These are phyloP conservation scores for Calonectria hawksworthii DNA, from an alignment of 2,329 filamentous ascomycete genomes.

Conservation along the genomic window DNA sequence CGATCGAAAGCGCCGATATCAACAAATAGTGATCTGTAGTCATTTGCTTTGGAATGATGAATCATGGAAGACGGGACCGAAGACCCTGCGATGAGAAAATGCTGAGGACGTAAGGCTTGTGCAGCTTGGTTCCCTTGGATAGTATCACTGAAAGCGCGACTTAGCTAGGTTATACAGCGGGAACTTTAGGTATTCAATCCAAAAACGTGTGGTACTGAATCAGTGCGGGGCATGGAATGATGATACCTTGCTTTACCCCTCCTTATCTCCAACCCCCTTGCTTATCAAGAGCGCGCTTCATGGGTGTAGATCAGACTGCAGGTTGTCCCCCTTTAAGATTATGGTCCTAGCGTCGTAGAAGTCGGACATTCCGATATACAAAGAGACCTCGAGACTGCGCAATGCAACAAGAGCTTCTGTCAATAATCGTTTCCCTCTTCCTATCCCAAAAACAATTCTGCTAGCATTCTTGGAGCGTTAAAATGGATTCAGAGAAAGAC, in stretches of 20 bases:
- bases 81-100: background rate
- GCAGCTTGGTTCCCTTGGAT: background rate
- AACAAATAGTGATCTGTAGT: background rate
- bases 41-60: background rate
- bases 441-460: background rate
- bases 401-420: background rate
- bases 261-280: background rate
- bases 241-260: background rate
- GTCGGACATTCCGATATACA: background rate
- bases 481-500: background rate
- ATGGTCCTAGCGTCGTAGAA: background rate
- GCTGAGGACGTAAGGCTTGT: background rate
- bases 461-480: background rate
- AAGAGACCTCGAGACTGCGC: background rate
- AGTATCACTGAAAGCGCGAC: no score
- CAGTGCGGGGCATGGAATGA: background rate
- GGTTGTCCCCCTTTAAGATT: background rate
- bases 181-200: background rate
- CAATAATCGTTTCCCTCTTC: background rate
- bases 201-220: background rate
- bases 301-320: background rate
- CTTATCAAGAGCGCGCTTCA: conserved; percentile 4
- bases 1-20: background rate
- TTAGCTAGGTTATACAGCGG: background rate
- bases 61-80: background rate